Evolutionary conservation across 2,329 filamentous ascomycete species (phyloP), one percentile per base, ranked within the genome.

Genomic region (Colletotrichum noveboracense): DNA sequence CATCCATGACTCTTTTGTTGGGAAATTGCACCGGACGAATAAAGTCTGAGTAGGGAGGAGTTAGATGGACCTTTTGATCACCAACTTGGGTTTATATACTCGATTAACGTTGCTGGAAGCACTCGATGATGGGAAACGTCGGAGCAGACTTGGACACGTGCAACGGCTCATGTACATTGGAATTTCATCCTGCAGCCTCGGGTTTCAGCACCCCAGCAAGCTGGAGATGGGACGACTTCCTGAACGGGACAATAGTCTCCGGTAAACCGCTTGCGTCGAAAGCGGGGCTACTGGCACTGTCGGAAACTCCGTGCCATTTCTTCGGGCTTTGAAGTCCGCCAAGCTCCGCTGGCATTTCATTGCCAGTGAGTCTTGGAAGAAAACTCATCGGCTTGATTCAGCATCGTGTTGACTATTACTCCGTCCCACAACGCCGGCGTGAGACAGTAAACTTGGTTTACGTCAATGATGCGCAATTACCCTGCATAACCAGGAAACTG

Each of bases 61-160:
- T 0, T 2, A 7, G n/a, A 52, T 7, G n/a, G n/a, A 2, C 9
- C 0, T 2, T 10, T 7, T 52, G n/a, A 21, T 13, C 18, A 13
- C n/a, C 18, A 13, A 52, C 6, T 13, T 52, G 43, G n/a, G 43
- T 12, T 52, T 52, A 52, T 52, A 52, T 52, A 52, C 43, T 21
- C 43, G n/a, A 13, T 52, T 21, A 52, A 21, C n/a, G 43, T 52
- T 21, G n/a, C 43, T 65, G 21, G 12, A 14, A 48, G 26, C 21
- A 16, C 10, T 43, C 30, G 38, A 32, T 52, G 38, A 21, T 52
- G n/a, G 43, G 34, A 18, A 7, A 38, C n/a, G 10, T 36, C 32
- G n/a, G 26, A 30, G 16, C 24, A 26, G 48, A 30, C 8, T 8
- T 18, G 16, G 16, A n/a, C 26, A 32, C 26, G 21, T 36, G 10